Evolutionary conservation across 305 asterid genomes (phyloP), one percentile per base, ranked within the genome.

Genomic region (Fraxinus sp.): DNA sequence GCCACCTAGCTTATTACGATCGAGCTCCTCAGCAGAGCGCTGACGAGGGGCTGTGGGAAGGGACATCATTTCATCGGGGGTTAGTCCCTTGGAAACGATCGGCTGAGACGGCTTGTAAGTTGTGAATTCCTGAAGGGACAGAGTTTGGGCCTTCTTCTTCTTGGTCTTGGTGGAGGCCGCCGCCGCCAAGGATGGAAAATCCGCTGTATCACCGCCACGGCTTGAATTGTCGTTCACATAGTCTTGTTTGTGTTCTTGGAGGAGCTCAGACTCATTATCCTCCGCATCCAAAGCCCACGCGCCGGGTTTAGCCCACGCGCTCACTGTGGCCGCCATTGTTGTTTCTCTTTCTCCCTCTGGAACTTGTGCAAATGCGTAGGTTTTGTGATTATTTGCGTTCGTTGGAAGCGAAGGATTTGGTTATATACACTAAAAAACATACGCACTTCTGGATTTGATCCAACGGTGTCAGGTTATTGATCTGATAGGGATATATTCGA

Each of bases 251-350:
- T 79, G 84, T 28, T 86, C 90, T 75, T 89, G 88, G 64, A 86
- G 86, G 35, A 94, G 95, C 84, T 93, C 96, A 46, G 87, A 79
- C 82, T 94, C 99, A 86, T 92, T 84, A 62, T 94, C 94, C 84
- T 95, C 98, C 24, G 97, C 86, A 82, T 94, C 99, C 5, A 93
- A 83, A 20, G 98, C 99, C 99, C 99, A 96, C 1, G 95, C 98
- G 87, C 98, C 98, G 81, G 99, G 98, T 81, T 95, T 95, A 0
- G 83, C 75, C 98, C 98, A 95, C 86, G 93, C 93, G 91, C 94
- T 89, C 79, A 85, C 91, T n/a, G 95, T 91, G 80, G 97, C 95
- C 94, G 97, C 97, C 99, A 93, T 94, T 80, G 26, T 89, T 86
- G 33, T 28, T 41, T 86, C 80, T 75, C 75, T 5, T n/a, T 55